phyloP scores from a whole-genome alignment of 2,329 filamentous ascomycete genomes.

The Claviceps africana region DNA sequence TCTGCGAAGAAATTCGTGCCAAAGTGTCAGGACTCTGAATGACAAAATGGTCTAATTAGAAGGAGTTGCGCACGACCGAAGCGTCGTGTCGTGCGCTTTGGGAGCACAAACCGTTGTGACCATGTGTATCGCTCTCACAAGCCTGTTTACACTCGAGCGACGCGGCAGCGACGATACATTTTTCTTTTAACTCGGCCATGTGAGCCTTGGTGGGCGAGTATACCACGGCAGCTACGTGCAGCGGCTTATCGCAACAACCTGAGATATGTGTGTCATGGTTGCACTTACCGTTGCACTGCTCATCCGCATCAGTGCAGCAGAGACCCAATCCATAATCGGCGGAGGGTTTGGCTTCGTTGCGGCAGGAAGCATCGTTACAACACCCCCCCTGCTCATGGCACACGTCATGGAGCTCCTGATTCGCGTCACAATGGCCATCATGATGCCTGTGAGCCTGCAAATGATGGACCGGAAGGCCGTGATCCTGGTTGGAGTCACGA shows the following conservation, averaged over 20 bases:
- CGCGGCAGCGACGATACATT: constrained; percentile 18
- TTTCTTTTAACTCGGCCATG: constrained; percentile 11
- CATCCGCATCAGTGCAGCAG: constrained; percentile 15
- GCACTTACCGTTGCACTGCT: constrained; percentile 14
- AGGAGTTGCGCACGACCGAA: neutral
- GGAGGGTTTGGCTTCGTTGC: constrained; percentile 5
- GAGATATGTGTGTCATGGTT: neutral
- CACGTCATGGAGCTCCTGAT: neutral
- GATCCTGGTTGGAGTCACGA: neutral
- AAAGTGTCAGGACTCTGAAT: neutral
- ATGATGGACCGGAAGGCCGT: neutral
- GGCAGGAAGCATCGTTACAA: constrained; percentile 10
- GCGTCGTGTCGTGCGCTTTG: neutral
- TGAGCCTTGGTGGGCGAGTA: neutral
- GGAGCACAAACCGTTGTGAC: constrained; percentile 12
- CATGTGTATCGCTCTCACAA: constrained; percentile 12
- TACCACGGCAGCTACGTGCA: no score
- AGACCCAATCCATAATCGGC: constrained; percentile 8
- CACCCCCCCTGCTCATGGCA: constrained; percentile 4
- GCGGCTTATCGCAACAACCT: neutral
- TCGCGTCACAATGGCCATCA: neutral
- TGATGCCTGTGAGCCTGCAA: no score
- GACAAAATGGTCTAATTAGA: no score
- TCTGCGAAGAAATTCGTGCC: constrained; percentile 2
- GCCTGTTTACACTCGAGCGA: constrained; percentile 17